phyloP scores from a whole-genome alignment of 148 eudicot species.

The Cornus suecica region DNA sequence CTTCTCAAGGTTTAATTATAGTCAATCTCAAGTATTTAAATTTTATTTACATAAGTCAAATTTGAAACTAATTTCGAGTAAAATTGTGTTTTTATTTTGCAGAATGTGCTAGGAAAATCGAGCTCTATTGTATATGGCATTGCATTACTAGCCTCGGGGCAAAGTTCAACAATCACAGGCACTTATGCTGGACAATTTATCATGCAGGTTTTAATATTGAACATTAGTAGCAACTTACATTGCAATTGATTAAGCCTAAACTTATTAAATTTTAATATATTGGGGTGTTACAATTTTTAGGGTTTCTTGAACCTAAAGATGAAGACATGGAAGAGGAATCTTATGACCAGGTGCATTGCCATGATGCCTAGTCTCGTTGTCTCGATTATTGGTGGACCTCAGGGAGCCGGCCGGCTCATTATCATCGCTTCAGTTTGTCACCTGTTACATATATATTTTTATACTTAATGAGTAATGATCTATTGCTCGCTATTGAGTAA shows the following conservation, averaged over 20 bases:
- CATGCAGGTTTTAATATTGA: conserved; percentile 57
- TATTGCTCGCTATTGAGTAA: no score
- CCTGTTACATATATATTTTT: background rate
- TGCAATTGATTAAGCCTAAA: background rate
- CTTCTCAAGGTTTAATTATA: conserved; percentile 61
- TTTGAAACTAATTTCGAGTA: background rate
- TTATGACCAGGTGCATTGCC: conserved; percentile 42
- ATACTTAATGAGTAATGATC: no score
- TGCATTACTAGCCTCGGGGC: conserved; percentile 90
- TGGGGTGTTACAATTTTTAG: conserved; percentile 8
- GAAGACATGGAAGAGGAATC: conserved; percentile 38
- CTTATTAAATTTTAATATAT: no score
- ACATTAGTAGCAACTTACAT: background rate
- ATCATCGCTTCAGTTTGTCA: conserved; percentile 59
- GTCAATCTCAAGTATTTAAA: background rate
- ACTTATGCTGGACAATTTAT: conserved; percentile 96
- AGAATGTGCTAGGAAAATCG: conserved; percentile 77
- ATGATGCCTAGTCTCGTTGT: conserved; percentile 43
- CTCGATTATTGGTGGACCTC: conserved; percentile 32
- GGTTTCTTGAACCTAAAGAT: conserved; percentile 45
- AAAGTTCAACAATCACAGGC: conserved; percentile 92
- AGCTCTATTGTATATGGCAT: conserved; percentile 68
- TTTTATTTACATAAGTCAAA: background rate
- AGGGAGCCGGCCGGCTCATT: conserved; percentile 49
- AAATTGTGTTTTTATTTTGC: background rate